Percentiles rank a stretch among this genome's conserved stretches.
Evolutionary conservation across 2,329 filamentous ascomycete genomes (phyloP).

Genomic region (Neobulgaria alba): DNA sequence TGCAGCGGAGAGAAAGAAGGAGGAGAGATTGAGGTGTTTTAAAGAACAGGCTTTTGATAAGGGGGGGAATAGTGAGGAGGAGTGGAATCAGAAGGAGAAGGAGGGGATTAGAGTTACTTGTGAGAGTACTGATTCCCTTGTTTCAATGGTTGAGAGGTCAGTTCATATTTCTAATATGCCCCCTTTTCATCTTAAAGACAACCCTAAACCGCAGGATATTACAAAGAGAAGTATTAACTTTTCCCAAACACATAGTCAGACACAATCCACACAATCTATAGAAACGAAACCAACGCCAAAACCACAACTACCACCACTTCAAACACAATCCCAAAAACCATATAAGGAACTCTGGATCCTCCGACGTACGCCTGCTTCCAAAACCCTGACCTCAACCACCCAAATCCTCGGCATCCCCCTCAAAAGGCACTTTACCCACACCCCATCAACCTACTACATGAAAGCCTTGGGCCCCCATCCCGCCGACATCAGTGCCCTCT

Average conservation of each 20-base stretch:
- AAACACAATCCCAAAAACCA: not conserved
- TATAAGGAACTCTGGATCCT: too few relatives aligned
- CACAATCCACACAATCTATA: too few relatives aligned
- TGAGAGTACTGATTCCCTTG: not conserved
- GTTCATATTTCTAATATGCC: too few relatives aligned
- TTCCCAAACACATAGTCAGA: too few relatives aligned
- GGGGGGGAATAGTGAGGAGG: too few relatives aligned
- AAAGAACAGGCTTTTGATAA: not conserved
- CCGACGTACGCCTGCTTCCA: constrained; percentile 6
- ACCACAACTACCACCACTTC: not conserved
- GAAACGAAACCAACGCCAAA: not conserved
- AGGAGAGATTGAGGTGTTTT: not conserved
- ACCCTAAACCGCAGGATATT: too few relatives aligned
- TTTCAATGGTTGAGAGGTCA: not conserved
- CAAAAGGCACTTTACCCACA: constrained; percentile 5
- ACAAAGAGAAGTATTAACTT: too few relatives aligned
- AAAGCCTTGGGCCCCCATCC: constrained; percentile 7
- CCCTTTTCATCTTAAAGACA: too few relatives aligned
- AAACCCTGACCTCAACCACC: constrained; percentile 3
- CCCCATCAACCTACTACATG: constrained; percentile 8
- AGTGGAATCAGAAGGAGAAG: not conserved
- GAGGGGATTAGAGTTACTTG: not conserved
- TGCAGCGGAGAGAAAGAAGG: not conserved
- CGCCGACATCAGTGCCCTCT: constrained; percentile 5
- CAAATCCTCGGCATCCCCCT: constrained; percentile 7